Conservation (phyloP, 164 flowering plant genomes). For the Warburgia ugandensis region DNA sequence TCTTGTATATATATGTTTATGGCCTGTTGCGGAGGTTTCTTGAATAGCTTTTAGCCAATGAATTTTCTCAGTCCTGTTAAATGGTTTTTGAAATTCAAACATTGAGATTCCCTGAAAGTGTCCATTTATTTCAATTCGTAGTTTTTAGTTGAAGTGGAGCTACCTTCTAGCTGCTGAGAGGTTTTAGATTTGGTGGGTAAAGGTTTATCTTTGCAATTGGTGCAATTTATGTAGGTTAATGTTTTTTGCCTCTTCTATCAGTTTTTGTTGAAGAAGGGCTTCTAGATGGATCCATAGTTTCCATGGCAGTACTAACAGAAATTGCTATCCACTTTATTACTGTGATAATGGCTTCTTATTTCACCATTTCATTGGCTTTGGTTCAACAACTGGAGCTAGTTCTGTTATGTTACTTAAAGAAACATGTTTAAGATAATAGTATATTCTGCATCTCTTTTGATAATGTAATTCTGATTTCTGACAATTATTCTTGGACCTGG, state of each 20-base stretch:
- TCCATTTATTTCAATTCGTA: constrained; percentile 20
- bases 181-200: constrained; percentile 18
- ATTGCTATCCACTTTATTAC: no score
- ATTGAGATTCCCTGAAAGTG: constrained; percentile 16
- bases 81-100: constrained; percentile 28
- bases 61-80: constrained; percentile 26
- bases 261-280: constrained; percentile 10
- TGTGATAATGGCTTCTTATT: no score
- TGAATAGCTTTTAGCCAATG: constrained; percentile 20
- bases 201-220: constrained; percentile 19
- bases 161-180: constrained; percentile 11
- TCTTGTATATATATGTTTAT: constrained; percentile 40
- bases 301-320: no score
- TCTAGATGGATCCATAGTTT: constrained; percentile 6
- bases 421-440: no score
- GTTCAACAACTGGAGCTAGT: neutral
- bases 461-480: no score
- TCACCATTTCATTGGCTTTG: neutral
- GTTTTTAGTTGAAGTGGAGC: constrained; percentile 13
- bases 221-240: constrained; percentile 13
- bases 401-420: neutral
- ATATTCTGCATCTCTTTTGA: no score
- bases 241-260: constrained; percentile 6
- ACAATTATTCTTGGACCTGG: no score
- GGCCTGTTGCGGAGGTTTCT: constrained; percentile 33